Conservation (phyloP, 2,329 filamentous ascomycete species). For the Verticillium dahliae region DNA sequence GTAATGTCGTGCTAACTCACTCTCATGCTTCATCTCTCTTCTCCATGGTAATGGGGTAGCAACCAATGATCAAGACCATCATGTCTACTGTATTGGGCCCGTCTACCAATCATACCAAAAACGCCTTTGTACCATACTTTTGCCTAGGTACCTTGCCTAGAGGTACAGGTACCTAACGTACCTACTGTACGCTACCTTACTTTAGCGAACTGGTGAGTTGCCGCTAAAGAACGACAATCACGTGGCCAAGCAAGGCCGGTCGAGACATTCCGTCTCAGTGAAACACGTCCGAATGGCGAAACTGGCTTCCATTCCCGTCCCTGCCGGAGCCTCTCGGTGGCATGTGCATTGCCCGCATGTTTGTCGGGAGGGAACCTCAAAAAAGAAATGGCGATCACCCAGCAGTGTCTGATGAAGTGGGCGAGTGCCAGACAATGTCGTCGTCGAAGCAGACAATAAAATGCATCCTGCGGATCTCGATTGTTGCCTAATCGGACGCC, state of each 20-base stretch:
- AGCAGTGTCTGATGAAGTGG: constrained; percentile 5
- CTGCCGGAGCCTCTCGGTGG: not conserved
- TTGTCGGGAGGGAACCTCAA: constrained; percentile 2
- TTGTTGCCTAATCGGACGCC: no score
- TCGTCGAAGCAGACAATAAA: no score
- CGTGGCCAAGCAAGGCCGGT: not conserved
- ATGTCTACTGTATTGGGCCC: no score
- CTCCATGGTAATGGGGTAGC: no score
- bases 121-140: not conserved
- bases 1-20: no score
- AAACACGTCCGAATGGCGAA: not conserved
- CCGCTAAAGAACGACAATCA: not conserved
- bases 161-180: not conserved
- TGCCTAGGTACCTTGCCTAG: not conserved
- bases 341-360: not conserved
- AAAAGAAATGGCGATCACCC: constrained; percentile 6
- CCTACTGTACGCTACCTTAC: no score
- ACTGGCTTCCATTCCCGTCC: not conserved
- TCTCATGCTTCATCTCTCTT: no score
- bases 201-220: not conserved
- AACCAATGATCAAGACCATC: no score
- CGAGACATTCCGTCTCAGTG: not conserved
- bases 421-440: no score
- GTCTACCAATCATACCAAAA: no score
- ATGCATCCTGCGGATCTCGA: no score